phyloP scores from a whole-genome alignment of 1,284 basidiomycete genomes.

The Cutaneotrichosporon sp. region DNA sequence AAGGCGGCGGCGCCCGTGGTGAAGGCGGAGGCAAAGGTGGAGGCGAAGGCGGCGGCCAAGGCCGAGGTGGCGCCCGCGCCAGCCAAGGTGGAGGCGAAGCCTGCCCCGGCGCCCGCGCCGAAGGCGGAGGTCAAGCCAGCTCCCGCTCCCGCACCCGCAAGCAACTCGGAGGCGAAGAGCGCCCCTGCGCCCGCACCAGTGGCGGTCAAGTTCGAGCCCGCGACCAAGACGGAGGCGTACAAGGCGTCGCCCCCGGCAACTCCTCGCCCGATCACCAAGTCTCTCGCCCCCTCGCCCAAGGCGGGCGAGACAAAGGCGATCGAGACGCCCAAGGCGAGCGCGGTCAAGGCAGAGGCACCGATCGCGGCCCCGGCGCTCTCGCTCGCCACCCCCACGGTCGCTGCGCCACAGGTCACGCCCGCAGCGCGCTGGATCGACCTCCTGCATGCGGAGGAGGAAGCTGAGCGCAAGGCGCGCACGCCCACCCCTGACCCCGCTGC shows the following conservation, averaged over 20 bases:
- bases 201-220: not conserved
- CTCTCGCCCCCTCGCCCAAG: too few relatives aligned
- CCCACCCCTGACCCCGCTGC: not conserved
- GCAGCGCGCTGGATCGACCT: slow-evolving; percentile 4
- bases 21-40: not conserved
- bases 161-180: not conserved
- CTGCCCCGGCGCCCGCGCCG: not conserved
- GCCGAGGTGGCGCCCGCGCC: not conserved
- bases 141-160: not conserved
- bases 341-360: not conserved
- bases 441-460: slow-evolving; percentile 2
- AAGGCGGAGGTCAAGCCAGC: not conserved
- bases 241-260: too few relatives aligned
- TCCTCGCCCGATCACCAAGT: too few relatives aligned
- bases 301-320: not conserved
- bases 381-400: not conserved
- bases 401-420: not conserved
- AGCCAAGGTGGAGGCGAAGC: not conserved
- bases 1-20: not conserved
- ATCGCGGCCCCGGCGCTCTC: not conserved
- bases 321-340: not conserved
- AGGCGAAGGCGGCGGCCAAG: not conserved
- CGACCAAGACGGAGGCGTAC: not conserved
- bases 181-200: not conserved
- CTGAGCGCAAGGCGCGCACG: not conserved